A percentile compares a stretch with the other conserved stretches of the same genome.
Evolutionary conservation across 139 green algal species (phyloP).

Genomic region (Ulvella scutata): DNA sequence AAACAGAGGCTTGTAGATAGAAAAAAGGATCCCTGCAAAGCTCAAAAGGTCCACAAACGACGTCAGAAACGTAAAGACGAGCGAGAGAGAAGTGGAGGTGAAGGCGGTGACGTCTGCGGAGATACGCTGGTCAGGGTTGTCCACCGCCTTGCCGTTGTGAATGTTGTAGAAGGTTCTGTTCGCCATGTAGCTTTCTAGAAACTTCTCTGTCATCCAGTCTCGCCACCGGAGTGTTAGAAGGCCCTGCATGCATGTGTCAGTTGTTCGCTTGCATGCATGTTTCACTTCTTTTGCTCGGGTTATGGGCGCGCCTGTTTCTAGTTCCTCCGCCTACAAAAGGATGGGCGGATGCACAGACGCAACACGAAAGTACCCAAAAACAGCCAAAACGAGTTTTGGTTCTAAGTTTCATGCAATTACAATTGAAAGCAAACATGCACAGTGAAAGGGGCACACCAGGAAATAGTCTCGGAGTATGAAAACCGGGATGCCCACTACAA

Average conservation of each 20-base stretch:
- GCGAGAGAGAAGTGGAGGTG: constrained; percentile 66
- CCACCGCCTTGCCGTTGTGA: constrained; percentile 55
- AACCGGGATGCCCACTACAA: constrained; percentile 66
- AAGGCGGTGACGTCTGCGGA: constrained; percentile 64
- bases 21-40: constrained; percentile 90
- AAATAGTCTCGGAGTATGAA: constrained; percentile 83
- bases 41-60: constrained; percentile 75
- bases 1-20: constrained; percentile 96
- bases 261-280: too few relatives aligned
- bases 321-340: background rate
- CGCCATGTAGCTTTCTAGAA: constrained; percentile 72
- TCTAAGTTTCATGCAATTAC: background rate
- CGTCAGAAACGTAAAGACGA: constrained; percentile 77
- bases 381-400: too few relatives aligned
- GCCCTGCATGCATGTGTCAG: constrained; percentile 19
- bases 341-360: background rate
- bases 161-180: constrained; percentile 82
- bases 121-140: constrained; percentile 88
- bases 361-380: too few relatives aligned
- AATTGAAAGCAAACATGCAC: background rate
- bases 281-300: too few relatives aligned
- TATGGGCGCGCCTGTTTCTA: too few relatives aligned
- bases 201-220: constrained; percentile 74
- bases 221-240: constrained; percentile 82
- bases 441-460: constrained; percentile 20